Evolutionary conservation across 108 stramenopile species (phyloP), one percentile per base, ranked within the genome.

Genomic region (Mediolabrus comicus): DNA sequence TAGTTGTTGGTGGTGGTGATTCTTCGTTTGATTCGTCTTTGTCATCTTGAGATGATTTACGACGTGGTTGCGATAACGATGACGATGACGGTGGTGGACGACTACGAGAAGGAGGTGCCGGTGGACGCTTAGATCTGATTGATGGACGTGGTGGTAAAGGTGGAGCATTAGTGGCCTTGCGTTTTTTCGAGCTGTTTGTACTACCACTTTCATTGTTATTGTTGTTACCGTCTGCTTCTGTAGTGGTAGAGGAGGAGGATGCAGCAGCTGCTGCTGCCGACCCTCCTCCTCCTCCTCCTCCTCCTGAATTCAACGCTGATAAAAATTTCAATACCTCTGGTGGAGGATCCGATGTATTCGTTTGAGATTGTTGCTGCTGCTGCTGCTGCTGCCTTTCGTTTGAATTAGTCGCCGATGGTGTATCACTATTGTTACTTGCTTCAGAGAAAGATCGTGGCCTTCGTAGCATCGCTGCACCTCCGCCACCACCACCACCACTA

Each of bases 291-390:
- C 6, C 17, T 7, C 7, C 51, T 13, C 46, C 28, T 38, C 11
- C 25, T 16, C 33, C 61, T 9, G 63, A n/a, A 65, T 73, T 73
- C 17, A 73, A 56, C 30, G 51, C 53, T 30, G 65, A 65, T 35
- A 73, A 53, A 59, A 73, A 73, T 33, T 65, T 65, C 56, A 73
- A 51, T 12, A 65, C 72, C 35, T 61, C 62, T 25, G 53, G 61
- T 39, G 72, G 72, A 32, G 72, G 72, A 59, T 64, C 62, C 9
- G 60, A 27, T 39, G 39, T 27, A 38, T 43, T 8, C 53, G 17
- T 27, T 27, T 16, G 26, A n/a, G 46, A 22, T 9, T 49, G 14
- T 49, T 49, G 46, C 9, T 49, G 46, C 22, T 43, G 38, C n/a
- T 39, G 41, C 55, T 31, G 27, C 19, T 33, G 16, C 17, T 33